phyloP scores from a whole-genome alignment of 2,329 filamentous ascomycete species.

The Hymenoscyphus fructigenus region DNA sequence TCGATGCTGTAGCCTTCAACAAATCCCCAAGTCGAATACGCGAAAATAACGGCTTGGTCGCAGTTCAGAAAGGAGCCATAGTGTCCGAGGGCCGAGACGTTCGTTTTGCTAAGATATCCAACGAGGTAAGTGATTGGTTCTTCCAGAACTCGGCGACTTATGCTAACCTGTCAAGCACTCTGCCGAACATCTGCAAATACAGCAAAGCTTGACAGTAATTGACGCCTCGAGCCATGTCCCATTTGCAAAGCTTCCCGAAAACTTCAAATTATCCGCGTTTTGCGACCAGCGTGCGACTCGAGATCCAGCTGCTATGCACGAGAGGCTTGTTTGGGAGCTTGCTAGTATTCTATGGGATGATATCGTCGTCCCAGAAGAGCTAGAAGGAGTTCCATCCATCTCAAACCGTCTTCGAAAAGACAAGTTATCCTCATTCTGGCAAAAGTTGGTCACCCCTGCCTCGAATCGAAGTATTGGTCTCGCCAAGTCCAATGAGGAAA shows the following conservation, averaged over 20 bases:
- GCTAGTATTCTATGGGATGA: constrained; percentile 84
- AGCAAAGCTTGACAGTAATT: constrained; percentile 57
- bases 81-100: constrained; percentile 65
- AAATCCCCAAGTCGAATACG: constrained; percentile 31
- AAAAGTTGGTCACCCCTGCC: constrained; percentile 61
- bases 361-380: constrained; percentile 46
- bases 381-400: constrained; percentile 39
- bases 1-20: constrained; percentile 37
- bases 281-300: constrained; percentile 42
- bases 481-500: constrained; percentile 71
- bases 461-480: constrained; percentile 55
- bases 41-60: constrained; percentile 48
- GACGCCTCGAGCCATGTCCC: constrained; percentile 58
- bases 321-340: constrained; percentile 80
- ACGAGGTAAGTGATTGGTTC: constrained; percentile 44
- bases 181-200: constrained; percentile 53
- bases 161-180: constrained; percentile 46
- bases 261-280: constrained; percentile 51
- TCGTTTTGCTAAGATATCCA: constrained; percentile 62
- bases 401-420: constrained; percentile 52
- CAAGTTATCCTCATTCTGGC: constrained; percentile 66
- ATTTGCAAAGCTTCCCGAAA: constrained; percentile 48
- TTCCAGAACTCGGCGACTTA: constrained; percentile 14
- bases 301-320: constrained; percentile 54
- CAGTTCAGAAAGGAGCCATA: constrained; percentile 55